Conservation (phyloP, 495 filamentous ascomycete genomes). For the Podospora conica region DNA sequence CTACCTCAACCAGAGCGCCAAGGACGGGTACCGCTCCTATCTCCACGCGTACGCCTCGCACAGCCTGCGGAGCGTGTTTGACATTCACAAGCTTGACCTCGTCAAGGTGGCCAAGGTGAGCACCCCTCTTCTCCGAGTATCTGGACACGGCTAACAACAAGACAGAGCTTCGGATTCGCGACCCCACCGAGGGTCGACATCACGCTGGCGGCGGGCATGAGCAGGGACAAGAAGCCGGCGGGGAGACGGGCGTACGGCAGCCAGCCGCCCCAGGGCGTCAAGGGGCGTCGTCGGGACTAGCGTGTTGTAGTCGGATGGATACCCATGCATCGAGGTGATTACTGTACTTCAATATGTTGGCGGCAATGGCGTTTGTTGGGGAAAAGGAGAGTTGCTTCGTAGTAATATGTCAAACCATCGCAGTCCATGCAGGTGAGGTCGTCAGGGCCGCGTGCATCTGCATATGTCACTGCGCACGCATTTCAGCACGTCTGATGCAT, state of each 20-base stretch:
- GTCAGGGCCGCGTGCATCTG: neutral
- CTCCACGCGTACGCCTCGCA: constrained; percentile 93
- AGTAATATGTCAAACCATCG: neutral
- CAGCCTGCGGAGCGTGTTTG: constrained; percentile 81
- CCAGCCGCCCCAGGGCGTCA: constrained; percentile 40
- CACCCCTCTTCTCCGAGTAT: no score
- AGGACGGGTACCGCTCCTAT: constrained; percentile 70
- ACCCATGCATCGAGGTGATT: neutral
- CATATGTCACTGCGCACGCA: neutral
- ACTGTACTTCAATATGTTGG: neutral
- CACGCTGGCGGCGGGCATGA: constrained; percentile 78
- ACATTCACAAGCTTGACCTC: constrained; percentile 88
- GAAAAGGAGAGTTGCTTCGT: neutral
- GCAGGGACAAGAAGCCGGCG: constrained; percentile 74
- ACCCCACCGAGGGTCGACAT: constrained; percentile 90
- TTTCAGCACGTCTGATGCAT: neutral
- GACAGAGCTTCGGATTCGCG: constrained; percentile 73
- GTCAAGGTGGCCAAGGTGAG: constrained; percentile 75
- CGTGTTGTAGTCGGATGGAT: neutral
- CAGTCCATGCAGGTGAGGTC: neutral
- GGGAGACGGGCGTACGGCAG: constrained; percentile 76
- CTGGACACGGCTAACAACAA: constrained; percentile 5
- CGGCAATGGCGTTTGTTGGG: neutral
- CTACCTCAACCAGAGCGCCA: constrained; percentile 81
- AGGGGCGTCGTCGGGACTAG: neutral